Base-by-base conservation (phyloP, 768 basidiomycete genomes). In the Suillus lakei region DNA sequence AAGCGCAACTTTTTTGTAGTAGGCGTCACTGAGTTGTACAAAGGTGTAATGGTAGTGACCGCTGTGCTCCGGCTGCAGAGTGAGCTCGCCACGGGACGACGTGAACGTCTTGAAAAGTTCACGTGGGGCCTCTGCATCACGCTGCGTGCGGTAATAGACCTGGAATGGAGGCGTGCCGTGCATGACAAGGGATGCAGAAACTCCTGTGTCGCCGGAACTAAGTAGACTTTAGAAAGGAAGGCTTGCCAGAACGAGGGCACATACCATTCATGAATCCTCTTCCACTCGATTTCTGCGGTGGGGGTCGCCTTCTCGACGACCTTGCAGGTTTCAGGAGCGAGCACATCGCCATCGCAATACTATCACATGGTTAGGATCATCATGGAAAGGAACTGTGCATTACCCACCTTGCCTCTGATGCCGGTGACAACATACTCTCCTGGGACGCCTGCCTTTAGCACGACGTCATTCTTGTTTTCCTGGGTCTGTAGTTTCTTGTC, bases 171-270 rank as follows among this genome's bases (percentile, higher is more conserved):
- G 90, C 4, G 90, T 91, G 18, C 96, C 97, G 59, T 90, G 91
- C 58, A 99, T 83, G 64, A 96, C 85, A 59, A 98, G 86, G 4
- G 91, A 88, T 3, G 93, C 95, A 15, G 90, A 90, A 55, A 97
- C 93, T 9, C 97, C 96, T 21, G 92, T 95, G 71, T 98, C 96
- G 2, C 93, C 92, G 58, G 93, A 93, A 74, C 92, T 95, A 68
- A 39, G 51, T 61, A 44, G 48, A 60, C 7, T n/a, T 13, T 63
- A 66, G 15, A 66, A 36, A 30, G 32, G 50, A 32, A 67, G 56
- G 62, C 53, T 67, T 28, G 48, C 53, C 53, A 41, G n/a, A 56
- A 60, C 4, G 64, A 39, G 60, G 7, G 30, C 50, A 30, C 44
- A 46, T 68, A 93, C 95, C 95, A 96, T 81, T 96, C 95, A 66